A percentile compares a stretch with the other conserved stretches of the same genome.
These are phyloP conservation scores for Gyromitra esculenta DNA, from an alignment of 2,329 filamentous ascomycete species.

Conservation along the genomic window DNA sequence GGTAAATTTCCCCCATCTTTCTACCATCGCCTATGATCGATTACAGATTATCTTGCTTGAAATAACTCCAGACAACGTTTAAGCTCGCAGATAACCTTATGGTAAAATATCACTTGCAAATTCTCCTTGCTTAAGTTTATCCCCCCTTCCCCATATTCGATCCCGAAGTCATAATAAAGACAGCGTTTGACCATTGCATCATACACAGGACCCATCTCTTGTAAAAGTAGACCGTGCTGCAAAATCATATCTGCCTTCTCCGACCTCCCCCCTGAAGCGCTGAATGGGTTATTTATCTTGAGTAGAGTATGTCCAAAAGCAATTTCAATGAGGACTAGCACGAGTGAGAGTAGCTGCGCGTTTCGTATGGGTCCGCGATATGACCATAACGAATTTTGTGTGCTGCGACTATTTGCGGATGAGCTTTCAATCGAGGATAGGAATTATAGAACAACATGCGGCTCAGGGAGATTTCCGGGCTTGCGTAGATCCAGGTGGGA, in stretches of 20 bases:
- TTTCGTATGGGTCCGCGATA: not conserved
- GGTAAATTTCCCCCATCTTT: too few relatives aligned
- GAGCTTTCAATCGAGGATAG: not conserved
- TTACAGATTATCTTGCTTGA: not conserved
- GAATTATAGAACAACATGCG: constrained; percentile 4
- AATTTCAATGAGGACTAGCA: constrained; percentile 37
- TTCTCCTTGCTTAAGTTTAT: constrained; percentile 15
- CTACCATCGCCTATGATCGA: too few relatives aligned
- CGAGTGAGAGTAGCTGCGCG: constrained; percentile 31
- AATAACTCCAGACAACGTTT: constrained; percentile 20
- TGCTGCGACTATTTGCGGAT: not conserved
- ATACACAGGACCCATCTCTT: constrained; percentile 28
- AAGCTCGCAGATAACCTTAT: constrained; percentile 33
- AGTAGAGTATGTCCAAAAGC: constrained; percentile 26
- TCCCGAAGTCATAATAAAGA: constrained; percentile 36
- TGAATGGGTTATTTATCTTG: constrained; percentile 18
- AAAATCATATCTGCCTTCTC: constrained; percentile 34
- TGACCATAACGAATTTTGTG: not conserved
- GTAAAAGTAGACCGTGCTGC: not conserved
- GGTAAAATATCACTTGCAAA: constrained; percentile 29
- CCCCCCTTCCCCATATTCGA: not conserved
- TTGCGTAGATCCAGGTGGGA: not conserved
- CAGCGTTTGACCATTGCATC: constrained; percentile 21
- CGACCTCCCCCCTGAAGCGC: not conserved
- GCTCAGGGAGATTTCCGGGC: not conserved